Base-by-base conservation (phyloP, 208 protist genomes). In the Acanthamoeba sp. region DNA sequence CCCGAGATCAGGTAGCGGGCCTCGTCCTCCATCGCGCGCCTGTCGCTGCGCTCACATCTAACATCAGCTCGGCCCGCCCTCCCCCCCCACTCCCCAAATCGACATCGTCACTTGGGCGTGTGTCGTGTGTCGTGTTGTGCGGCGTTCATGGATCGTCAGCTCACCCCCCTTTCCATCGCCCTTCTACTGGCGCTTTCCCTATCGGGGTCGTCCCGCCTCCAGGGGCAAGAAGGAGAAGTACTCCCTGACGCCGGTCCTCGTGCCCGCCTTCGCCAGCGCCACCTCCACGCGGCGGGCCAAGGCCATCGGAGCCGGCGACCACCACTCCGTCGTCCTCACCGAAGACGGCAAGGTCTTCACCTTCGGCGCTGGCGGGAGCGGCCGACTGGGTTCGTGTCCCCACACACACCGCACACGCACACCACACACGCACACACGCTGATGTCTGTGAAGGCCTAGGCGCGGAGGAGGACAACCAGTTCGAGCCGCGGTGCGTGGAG, bases 151-250 rank as follows among this genome's bases (percentile, higher is more conserved):
- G 45, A 48, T 48, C 38, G 16, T 1, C 20, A 38, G 64, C 27
- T 32, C 18, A 73, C 27, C 36, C 20, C 36, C 34, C 20, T 45
- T 78, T 22, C 69, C 32, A 24, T 78, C 69, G 69, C 34, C 69
- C 45, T 34, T 27, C 69, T 22, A 14, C 20, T 78, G 59, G 59
- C 59, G n/a, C 59, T 66, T n/a, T 66, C 59, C 59, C 59, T 9
- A n/a, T 34, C 59, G 7, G 1, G 27, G 5, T n/a, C 34, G 14
- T 76, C 36, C 12, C 34, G 1, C 32, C 1, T 38, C 14, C 76
- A 85, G 76, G 45, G 45, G 16, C 45, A 85, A 85, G 45, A n/a
- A 14, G 40, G 76, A 85, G 76, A 85, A 85, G 76, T 85, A 85
- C 45, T 85, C 76, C 5, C 45, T 85, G 42, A 48, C 76, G 36